These are phyloP conservation scores for Fusarium sp. DNA, from an alignment of 2,329 filamentous ascomycete species.

Conservation along the genomic window DNA sequence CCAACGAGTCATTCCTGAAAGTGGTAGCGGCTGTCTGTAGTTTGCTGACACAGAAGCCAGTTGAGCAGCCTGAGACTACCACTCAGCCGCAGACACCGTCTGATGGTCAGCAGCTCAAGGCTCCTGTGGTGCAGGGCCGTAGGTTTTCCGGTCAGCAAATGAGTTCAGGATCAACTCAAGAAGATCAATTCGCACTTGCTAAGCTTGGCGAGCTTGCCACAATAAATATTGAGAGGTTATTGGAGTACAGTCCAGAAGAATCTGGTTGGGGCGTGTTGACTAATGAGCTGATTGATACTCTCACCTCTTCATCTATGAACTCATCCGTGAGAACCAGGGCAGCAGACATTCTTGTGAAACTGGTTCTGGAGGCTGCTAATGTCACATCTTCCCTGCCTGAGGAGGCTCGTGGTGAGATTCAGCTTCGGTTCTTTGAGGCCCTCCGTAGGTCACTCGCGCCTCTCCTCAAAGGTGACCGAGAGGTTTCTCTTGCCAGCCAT, in stretches of 20 bases:
- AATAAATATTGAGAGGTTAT: conserved; percentile 79
- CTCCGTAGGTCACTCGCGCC: conserved; percentile 66
- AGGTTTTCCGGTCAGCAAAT: conserved; percentile 54
- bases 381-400: conserved; percentile 62
- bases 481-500: conserved; percentile 65
- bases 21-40: conserved; percentile 80
- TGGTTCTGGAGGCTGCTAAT: conserved; percentile 66
- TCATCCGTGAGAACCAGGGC: conserved; percentile 66
- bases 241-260: conserved; percentile 69
- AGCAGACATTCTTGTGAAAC: conserved; percentile 69
- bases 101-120: conserved; percentile 46
- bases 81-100: conserved; percentile 23
- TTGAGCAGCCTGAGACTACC: conserved; percentile 31
- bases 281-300: conserved; percentile 60
- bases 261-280: conserved; percentile 81
- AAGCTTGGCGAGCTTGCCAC: conserved; percentile 78
- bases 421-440: conserved; percentile 75
- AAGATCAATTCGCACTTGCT: conserved; percentile 73
- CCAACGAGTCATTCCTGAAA: conserved; percentile 80
- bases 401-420: conserved; percentile 67
- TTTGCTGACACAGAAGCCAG: conserved; percentile 63
- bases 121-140: conserved; percentile 54
- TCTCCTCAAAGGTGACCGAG: conserved; percentile 63
- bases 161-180: conserved; percentile 63
- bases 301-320: conserved; percentile 58